phyloP scores from a whole-genome alignment of 1,284 basidiomycete species.

The Irpex lacteus region DNA sequence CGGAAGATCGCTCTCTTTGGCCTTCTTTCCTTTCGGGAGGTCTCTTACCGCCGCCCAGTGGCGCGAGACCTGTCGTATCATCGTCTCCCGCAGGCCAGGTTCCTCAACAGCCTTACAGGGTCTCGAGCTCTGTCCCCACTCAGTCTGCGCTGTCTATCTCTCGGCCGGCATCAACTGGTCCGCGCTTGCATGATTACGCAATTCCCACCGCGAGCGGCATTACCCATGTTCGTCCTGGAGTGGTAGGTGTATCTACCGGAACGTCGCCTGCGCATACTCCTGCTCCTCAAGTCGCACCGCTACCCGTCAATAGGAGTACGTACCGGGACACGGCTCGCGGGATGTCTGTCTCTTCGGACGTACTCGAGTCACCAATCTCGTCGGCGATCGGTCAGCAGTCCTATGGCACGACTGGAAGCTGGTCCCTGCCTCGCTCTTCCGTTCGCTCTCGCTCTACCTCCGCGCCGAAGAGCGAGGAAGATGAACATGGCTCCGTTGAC shows the following conservation, averaged over 20 bases:
- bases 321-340: constrained; percentile 22
- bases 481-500: constrained; percentile 33
- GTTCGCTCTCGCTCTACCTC: constrained; percentile 41
- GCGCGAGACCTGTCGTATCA: constrained; percentile 9
- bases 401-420: constrained; percentile 36
- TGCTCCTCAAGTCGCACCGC: constrained; percentile 17
- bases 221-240: constrained; percentile 57
- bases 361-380: constrained; percentile 27
- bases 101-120: constrained; percentile 25
- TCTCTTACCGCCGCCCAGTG: constrained; percentile 54
- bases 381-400: constrained; percentile 28
- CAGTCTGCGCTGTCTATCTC: constrained; percentile 23
- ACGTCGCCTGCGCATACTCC: constrained; percentile 15
- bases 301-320: constrained; percentile 19
- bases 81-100: constrained; percentile 14
- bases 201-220: constrained; percentile 41
- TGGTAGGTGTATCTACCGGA: constrained; percentile 45
- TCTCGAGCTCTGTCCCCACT: constrained; percentile 43
- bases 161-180: constrained; percentile 43
- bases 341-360: constrained; percentile 21
- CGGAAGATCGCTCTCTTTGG: constrained; percentile 90
- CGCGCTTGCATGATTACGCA: constrained; percentile 63
- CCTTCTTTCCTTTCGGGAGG: constrained; percentile 76
- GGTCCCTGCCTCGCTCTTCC: constrained; percentile 52
- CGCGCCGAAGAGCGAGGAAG: constrained; percentile 33